A percentile compares a stretch with the other conserved stretches of the same genome.
Evolutionary conservation across 2,329 filamentous ascomycete genomes (phyloP).

Genomic region (Fusarium luffae): DNA sequence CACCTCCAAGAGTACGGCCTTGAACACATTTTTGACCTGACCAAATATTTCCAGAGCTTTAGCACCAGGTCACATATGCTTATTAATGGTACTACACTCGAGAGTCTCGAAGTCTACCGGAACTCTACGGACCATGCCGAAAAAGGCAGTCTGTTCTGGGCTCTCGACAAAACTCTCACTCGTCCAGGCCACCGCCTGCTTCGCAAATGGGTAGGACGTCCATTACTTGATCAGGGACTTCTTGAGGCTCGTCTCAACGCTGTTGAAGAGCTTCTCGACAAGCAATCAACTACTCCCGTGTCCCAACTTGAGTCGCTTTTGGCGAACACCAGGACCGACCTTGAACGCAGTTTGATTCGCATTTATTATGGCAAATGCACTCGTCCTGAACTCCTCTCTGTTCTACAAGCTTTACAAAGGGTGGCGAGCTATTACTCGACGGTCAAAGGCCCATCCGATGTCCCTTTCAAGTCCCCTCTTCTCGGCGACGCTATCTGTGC

Average conservation of each 20-base stretch:
- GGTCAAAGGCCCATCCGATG: conserved; percentile 71
- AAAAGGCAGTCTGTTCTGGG: conserved; percentile 95
- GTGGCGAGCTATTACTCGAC: conserved; percentile 81
- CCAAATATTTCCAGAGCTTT: conserved; percentile 97
- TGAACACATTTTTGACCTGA: conserved; percentile 94
- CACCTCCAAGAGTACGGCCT: conserved; percentile 92
- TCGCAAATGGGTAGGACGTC: conserved; percentile 94
- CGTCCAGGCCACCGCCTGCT: conserved; percentile 88
- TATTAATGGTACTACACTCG: conserved; percentile 92
- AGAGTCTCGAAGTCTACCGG: conserved; percentile 93
- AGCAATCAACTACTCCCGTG: conserved; percentile 72
- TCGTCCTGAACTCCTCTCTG: conserved; percentile 84
- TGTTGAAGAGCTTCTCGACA: conserved; percentile 84
- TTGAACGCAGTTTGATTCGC: conserved; percentile 92
- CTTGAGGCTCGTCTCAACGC: conserved; percentile 85
- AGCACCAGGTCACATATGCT: conserved; percentile 95
- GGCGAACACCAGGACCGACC: conserved; percentile 77
- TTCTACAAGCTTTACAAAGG: conserved; percentile 85
- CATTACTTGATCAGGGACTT: conserved; percentile 78
- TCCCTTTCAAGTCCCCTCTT: conserved; percentile 77
- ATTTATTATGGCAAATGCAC: conserved; percentile 98
- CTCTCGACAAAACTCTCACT: conserved; percentile 90
- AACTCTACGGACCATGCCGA: conserved; percentile 89
- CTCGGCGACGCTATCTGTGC: conserved; percentile 77
- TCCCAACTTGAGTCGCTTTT: conserved; percentile 81